Evolutionary conservation across 257 asterid species (phyloP), one percentile per base, ranked within the genome.

Genomic region (Solanum bukasovii): DNA sequence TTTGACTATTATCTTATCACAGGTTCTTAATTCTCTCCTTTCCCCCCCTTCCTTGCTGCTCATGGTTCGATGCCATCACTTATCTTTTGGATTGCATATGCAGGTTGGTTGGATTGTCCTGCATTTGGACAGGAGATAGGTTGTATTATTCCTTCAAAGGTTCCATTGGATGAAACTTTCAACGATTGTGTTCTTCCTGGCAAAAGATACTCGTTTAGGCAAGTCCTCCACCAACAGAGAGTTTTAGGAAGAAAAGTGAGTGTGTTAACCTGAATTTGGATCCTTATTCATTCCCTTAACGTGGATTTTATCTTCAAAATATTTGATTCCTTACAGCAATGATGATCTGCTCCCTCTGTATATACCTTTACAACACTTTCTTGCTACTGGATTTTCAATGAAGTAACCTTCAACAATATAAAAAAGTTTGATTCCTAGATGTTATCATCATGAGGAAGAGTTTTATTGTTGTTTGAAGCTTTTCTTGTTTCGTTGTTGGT

Each of bases 21-120:
- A 34, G 84, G 71, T 88, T 70, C 68, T 85, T 44, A 31, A 27
- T 83, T 10, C 65, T 42, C 61, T n/a, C 34, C 75, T 68, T 83
- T 20, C 0, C n/a, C 11, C 65, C 49, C 46, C 65, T 68, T 89
- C 33, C 37, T 40, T 44, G 40, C 33, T n/a, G 9, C 13, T 7
- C 40, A 25, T 82, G 9, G 20, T 79, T 52, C 16, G 14, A 9
- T 81, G 33, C 3, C 42, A 81, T 49, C 85, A 49, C 18, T 25
- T 81, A 49, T 49, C 42, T 81, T 46, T 29, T 81, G 82, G 59
- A 84, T 88, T 65, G 84, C 79, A 85, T 65, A 42, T 90, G 90
- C 93, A 97, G 99, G 99, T 88, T 97, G 99, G 99, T 90, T 97
- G 93, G 98, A 97, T 56, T 97, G 99, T 90, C 98, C 99, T 59